Evolutionary conservation across 1,139 yeast species (phyloP), one percentile per base, ranked within the genome.

Genomic region (Magnusiomyces paraingens): DNA sequence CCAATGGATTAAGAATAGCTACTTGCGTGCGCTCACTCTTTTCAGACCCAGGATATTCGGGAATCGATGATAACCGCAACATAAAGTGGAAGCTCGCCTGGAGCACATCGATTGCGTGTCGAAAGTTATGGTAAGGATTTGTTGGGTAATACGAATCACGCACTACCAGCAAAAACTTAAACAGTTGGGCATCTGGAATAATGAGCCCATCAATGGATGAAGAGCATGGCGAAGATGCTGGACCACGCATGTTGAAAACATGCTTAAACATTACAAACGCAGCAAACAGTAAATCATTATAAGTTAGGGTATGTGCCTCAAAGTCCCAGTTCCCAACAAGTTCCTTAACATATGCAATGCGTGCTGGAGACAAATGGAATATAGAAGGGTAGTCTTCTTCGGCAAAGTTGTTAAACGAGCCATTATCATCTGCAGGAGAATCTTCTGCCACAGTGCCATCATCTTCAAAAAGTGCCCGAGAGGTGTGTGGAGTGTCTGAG

Each of bases 91-190:
- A 85, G 51, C 93, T 82, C 1, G 96, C 96, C 71, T 93, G 99
- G 66, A 91, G 73, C 6, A 93, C 99, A 70, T 93, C 99, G 15
- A 89, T 87, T 0, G 96, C 97, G 70, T 93, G 99, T 61, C 96
- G 81, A 67, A 90, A 93, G 71, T 91, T 91, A 72, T 93, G 99
- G 73, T 91, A 93, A 6, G 93, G 89, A 66, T 91, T 90, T 1
- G 89, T 89, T 61, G 81, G 81, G 64, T 86, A 83, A 68, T 93
- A 93, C 47, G 87, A 80, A 63, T 86, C 86, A 59, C 95, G 79
- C 4, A 84, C 78, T 65, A 80, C 77, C 60, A 81, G 79, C 32
- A 86, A 71, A 59, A 87, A 76, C n/a, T 78, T 78, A 50, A 82
- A 67, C 26, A 86, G 70, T 56, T 75, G 76, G 61, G 78, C 77